Evolutionary conservation across 768 basidiomycete species (phyloP).

Genomic region (Cubamyces sp.): DNA sequence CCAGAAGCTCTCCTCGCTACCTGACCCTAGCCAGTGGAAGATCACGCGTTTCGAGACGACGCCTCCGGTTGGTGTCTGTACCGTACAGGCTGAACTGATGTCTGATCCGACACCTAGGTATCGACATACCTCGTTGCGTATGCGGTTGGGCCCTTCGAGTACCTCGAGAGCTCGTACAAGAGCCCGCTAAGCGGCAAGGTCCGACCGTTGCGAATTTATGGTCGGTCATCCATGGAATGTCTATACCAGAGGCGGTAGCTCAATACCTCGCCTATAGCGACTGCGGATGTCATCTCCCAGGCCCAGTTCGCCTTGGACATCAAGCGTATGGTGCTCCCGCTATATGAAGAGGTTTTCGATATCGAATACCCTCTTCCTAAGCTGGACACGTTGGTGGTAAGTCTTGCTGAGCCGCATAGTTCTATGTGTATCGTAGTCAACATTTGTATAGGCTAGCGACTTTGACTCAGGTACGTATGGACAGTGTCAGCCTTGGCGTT

Average conservation of each 20-base stretch:
- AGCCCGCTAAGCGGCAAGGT: slow-evolving; percentile 82
- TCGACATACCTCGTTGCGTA: slow-evolving; percentile 89
- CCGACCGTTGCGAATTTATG: slow-evolving; percentile 85
- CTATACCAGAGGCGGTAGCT: not conserved
- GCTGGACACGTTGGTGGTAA: slow-evolving; percentile 85
- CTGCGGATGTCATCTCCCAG: slow-evolving; percentile 81
- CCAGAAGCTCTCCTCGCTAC: slow-evolving; percentile 43
- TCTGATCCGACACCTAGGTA: slow-evolving; percentile 46
- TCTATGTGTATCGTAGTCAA: not conserved
- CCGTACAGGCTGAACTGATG: not conserved
- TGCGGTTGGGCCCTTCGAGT: slow-evolving; percentile 82
- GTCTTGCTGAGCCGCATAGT: slow-evolving; percentile 30
- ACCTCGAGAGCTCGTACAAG: slow-evolving; percentile 75
- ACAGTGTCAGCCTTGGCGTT: not conserved
- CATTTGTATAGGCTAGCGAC: slow-evolving; percentile 61
- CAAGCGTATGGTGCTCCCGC: slow-evolving; percentile 79
- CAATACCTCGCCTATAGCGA: slow-evolving; percentile 50
- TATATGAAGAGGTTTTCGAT: slow-evolving; percentile 92
- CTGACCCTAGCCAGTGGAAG: slow-evolving; percentile 60
- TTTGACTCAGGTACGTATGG: slow-evolving; percentile 67
- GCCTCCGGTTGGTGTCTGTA: slow-evolving; percentile 53
- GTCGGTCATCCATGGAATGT: slow-evolving; percentile 38
- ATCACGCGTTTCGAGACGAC: slow-evolving; percentile 81
- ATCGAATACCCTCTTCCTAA: slow-evolving; percentile 94
- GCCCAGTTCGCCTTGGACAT: slow-evolving; percentile 89